Evolutionary conservation across 163 green algal genomes (phyloP), one percentile per base, ranked within the genome.

Genomic region (Scenedesmus sp.): DNA sequence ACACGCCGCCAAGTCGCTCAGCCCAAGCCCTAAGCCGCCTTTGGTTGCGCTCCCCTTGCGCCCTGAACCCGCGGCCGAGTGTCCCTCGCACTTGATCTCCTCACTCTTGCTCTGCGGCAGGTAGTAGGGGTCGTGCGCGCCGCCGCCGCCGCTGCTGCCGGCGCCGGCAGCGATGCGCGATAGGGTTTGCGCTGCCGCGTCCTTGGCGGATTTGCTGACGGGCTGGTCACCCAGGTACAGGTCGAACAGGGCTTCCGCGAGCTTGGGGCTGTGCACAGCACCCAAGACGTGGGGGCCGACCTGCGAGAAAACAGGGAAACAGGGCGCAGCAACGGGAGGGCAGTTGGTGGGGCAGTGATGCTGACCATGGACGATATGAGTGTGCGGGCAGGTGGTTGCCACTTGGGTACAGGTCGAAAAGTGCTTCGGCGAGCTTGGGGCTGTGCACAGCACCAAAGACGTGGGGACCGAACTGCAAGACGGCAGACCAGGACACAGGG

Each of bases 211-310:
- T 59, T 87, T 90, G 78, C 80, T 92, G 56, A 95, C 93, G 6
- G 94, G 94, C 80, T 93, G 76, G 9, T 93, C 88, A 0, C 93
- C 94, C 20, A 96, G 88, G 91, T 96, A 96, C n/a, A 97, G 82
- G 59, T 96, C 95, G 76, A 97, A 96, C 26, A 97, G 87, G 13
- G 95, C 95, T 51, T 93, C 87, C 0, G 85, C 91, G 61, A 97
- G 87, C 33, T 92, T 91, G 0, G 92, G 90, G 26, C 91, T 94
- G 24, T 88, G 76, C 84, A 97, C 92, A 13, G 61, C 81, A 35
- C 87, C 85, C 40, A 96, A 84, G 26, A 93, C 35, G 33, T 80
- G 53, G 43, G 53, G 18, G 35, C 91, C 85, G 0, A 89, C 72
- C 40, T 85, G 80, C 59, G 35, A 30, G 72, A 82, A 43, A 30